A percentile compares a stretch with the other conserved stretches of the same genome.
These are phyloP conservation scores for Monosporascus ibericus DNA, from an alignment of 2,329 filamentous ascomycete species.

Conservation along the genomic window DNA sequence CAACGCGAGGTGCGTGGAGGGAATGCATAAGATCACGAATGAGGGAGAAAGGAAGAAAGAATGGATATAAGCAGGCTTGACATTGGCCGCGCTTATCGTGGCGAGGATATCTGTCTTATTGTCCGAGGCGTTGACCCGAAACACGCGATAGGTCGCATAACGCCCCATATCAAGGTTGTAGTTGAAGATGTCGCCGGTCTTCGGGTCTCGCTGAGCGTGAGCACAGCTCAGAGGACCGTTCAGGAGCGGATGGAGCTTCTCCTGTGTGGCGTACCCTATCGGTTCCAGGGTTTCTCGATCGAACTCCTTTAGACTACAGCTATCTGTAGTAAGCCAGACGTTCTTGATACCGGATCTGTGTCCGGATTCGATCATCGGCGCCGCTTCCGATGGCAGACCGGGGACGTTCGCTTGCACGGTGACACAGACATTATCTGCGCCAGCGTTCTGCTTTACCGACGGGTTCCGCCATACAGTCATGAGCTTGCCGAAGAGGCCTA, in stretches of 20 bases:
- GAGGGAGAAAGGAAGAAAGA: slow-evolving; percentile 69
- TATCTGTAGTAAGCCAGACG: slow-evolving; percentile 54
- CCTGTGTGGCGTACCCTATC: slow-evolving; percentile 55
- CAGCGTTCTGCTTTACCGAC: slow-evolving; percentile 16
- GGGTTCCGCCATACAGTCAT: slow-evolving; percentile 50
- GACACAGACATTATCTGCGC: slow-evolving; percentile 56
- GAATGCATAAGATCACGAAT: slow-evolving; percentile 69
- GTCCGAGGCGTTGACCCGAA: slow-evolving; percentile 54
- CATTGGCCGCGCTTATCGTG: slow-evolving; percentile 45
- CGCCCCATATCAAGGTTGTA: slow-evolving; percentile 66
- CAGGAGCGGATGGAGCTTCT: slow-evolving; percentile 59
- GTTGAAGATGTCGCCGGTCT: slow-evolving; percentile 72
- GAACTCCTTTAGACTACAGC: slow-evolving; percentile 50
- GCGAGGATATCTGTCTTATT: slow-evolving; percentile 67
- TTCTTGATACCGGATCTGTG: slow-evolving; percentile 37
- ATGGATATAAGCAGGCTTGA: slow-evolving; percentile 68
- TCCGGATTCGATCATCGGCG: slow-evolving; percentile 16
- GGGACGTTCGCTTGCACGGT: slow-evolving; percentile 61
- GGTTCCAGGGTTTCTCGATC: slow-evolving; percentile 69
- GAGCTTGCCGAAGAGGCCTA: slow-evolving; percentile 65
- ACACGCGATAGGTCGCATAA: slow-evolving; percentile 59
- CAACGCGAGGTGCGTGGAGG: slow-evolving; percentile 54
- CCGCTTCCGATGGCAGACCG: slow-evolving; percentile 33
- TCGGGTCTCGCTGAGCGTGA: slow-evolving; percentile 65
- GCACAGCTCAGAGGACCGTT: slow-evolving; percentile 62